These are phyloP conservation scores for Gastrolobium villosum DNA, from an alignment of 306 rosid species.

Conservation along the genomic window DNA sequence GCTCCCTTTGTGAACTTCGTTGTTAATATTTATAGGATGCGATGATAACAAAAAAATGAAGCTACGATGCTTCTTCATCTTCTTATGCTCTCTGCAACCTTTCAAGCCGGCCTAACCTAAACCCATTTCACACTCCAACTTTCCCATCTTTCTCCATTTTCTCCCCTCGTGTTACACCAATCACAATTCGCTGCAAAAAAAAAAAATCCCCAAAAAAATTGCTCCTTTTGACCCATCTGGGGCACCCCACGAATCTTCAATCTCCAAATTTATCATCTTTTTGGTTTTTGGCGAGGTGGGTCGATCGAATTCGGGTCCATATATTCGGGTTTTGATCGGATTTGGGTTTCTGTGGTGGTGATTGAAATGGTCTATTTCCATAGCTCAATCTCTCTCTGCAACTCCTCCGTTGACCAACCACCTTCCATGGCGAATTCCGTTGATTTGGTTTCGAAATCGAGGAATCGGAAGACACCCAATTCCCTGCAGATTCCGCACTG, in stretches of 20 bases:
- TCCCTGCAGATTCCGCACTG: slow-evolving; percentile 67
- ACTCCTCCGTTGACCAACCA: slow-evolving; percentile 79
- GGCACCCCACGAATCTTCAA: slow-evolving; percentile 52
- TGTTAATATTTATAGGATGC: slow-evolving; percentile 28
- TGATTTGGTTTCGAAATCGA: slow-evolving; percentile 61
- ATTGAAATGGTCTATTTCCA: slow-evolving; percentile 92
- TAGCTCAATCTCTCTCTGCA: slow-evolving; percentile 86
- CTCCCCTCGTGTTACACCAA: slow-evolving; percentile 22
- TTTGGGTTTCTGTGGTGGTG: slow-evolving; percentile 45
- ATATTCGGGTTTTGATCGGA: slow-evolving; percentile 48
- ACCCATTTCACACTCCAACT: slow-evolving; percentile 26
- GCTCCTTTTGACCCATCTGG: slow-evolving; percentile 38
- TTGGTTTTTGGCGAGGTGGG: slow-evolving; percentile 45
- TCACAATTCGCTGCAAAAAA: background rate
- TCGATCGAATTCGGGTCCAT: slow-evolving; percentile 52
- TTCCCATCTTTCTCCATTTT: slow-evolving; percentile 5
- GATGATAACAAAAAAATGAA: slow-evolving; percentile 42
- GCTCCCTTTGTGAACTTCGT: slow-evolving; percentile 3
- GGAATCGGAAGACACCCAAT: slow-evolving; percentile 63
- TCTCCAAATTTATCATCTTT: slow-evolving; percentile 43
- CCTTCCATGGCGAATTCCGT: slow-evolving; percentile 69
- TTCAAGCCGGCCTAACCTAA: slow-evolving; percentile 53
- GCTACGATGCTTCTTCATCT: slow-evolving; percentile 56
- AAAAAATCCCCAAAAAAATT: background rate
- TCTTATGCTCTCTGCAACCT: slow-evolving; percentile 48